These are phyloP conservation scores for Firmiana major DNA, from an alignment of 345 rosid species.

Conservation along the genomic window DNA sequence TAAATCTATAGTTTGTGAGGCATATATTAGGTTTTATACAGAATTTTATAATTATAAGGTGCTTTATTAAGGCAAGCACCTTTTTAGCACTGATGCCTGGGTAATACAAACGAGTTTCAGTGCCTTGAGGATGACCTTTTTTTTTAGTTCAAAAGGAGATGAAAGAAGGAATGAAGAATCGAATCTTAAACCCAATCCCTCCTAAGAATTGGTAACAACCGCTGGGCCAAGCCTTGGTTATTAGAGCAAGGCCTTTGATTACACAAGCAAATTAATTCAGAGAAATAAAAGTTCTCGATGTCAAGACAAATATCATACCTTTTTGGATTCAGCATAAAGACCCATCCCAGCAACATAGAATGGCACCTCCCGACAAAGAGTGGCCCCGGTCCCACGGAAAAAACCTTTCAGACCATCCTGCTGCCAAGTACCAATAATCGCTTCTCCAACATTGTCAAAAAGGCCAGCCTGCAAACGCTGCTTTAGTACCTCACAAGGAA, in stretches of 20 bases:
- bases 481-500: slow-evolving; percentile 97
- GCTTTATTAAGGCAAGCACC: too few relatives aligned
- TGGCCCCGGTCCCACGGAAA: slow-evolving; percentile 97
- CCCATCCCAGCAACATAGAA: slow-evolving; percentile 96
- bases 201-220: too few relatives aligned
- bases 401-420: slow-evolving; percentile 91
- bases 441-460: slow-evolving; percentile 88
- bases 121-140: background rate
- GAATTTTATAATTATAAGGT: background rate
- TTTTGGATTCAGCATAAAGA: slow-evolving; percentile 88
- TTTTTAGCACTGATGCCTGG: too few relatives aligned
- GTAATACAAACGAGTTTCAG: too few relatives aligned
- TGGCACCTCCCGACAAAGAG: slow-evolving; percentile 97
- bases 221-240: too few relatives aligned
- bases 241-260: background rate
- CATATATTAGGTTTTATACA: background rate
- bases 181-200: too few relatives aligned
- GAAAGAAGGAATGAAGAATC: too few relatives aligned
- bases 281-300: background rate
- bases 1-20: background rate
- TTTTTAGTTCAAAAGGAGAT: too few relatives aligned
- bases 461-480: slow-evolving; percentile 95
- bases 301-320: slow-evolving; percentile 40
- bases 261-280: background rate
- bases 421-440: slow-evolving; percentile 84